phyloP scores from a whole-genome alignment of 116 monocot genomes.

The Papilionanthe hybrid region DNA sequence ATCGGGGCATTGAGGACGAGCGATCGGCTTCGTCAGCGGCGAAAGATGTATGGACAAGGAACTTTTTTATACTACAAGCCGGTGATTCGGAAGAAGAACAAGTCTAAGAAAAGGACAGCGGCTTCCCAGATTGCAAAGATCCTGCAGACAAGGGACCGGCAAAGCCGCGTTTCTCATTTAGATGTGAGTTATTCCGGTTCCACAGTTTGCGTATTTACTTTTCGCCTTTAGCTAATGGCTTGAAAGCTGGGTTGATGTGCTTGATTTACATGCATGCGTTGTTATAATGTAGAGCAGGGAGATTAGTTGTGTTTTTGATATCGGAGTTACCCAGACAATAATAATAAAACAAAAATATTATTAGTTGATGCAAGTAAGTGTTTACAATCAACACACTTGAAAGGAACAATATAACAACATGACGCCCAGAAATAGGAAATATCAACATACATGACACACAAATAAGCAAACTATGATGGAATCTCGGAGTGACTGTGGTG shows the following conservation, averaged over 20 bases:
- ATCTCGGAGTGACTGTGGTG: too few relatives aligned
- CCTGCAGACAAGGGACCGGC: constrained; percentile 51
- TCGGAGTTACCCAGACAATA: too few relatives aligned
- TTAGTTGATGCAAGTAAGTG: too few relatives aligned
- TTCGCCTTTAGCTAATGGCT: neutral
- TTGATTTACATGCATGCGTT: neutral
- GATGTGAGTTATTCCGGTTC: constrained; percentile 38
- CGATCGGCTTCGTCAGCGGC: constrained; percentile 69
- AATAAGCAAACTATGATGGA: too few relatives aligned
- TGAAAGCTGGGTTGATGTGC: neutral
- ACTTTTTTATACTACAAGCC: constrained; percentile 55
- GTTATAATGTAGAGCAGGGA: neutral
- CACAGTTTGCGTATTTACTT: neutral
- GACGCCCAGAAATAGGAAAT: too few relatives aligned
- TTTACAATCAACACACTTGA: too few relatives aligned
- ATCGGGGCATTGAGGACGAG: constrained; percentile 61
- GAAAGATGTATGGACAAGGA: constrained; percentile 44
- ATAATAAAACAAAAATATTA: too few relatives aligned
- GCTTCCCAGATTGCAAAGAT: constrained; percentile 84
- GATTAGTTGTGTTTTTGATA: neutral
- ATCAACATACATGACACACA: too few relatives aligned
- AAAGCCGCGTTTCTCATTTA: constrained; percentile 25
- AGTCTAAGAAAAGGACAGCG: constrained; percentile 65
- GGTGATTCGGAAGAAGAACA: constrained; percentile 58
- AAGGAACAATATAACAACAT: too few relatives aligned